These are phyloP conservation scores for Rhodotorula graminis DNA, from an alignment of 768 basidiomycete genomes.

Conservation along the genomic window DNA sequence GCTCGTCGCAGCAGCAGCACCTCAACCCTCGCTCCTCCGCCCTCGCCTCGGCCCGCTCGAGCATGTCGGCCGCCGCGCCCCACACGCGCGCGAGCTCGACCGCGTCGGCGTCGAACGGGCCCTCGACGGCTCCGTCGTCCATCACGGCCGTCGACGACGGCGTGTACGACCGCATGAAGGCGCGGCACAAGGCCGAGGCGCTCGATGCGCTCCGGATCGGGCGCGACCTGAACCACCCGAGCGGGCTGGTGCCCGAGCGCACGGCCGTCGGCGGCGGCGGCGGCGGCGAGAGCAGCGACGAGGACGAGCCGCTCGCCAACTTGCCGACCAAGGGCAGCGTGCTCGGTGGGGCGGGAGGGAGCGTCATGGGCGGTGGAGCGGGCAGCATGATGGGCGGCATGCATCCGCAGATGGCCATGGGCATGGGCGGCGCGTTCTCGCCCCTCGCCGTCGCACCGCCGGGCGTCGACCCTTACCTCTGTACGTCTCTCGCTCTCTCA, in stretches of 20 bases:
- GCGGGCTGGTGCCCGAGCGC: slow-evolving; percentile 8
- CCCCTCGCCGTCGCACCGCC: slow-evolving; percentile 29
- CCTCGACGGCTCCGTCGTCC: background rate
- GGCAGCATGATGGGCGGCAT: slow-evolving; percentile 8
- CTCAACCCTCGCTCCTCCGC: background rate
- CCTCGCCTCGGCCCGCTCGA: background rate
- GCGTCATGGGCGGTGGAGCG: background rate
- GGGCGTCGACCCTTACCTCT: slow-evolving; percentile 37
- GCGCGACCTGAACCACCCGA: slow-evolving; percentile 28
- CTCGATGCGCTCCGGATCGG: slow-evolving; percentile 28
- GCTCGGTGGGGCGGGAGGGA: slow-evolving; percentile 16
- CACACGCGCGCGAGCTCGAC: slow-evolving; percentile 8
- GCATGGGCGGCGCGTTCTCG: slow-evolving; percentile 31
- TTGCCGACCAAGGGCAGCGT: slow-evolving; percentile 18
- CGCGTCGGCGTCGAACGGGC: background rate
- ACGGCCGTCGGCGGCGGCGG: background rate
- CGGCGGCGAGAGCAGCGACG: slow-evolving; percentile 18
- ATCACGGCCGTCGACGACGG: background rate
- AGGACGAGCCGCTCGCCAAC: slow-evolving; percentile 30
- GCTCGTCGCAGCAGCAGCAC: background rate
- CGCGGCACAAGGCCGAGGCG: slow-evolving; percentile 35
- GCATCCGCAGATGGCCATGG: slow-evolving; percentile 17
- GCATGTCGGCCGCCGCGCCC: background rate
- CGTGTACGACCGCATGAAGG: slow-evolving; percentile 33
- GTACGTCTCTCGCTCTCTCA: background rate